Percentiles rank a stretch among this genome's conserved stretches.
phyloP scores from a whole-genome alignment of 2,329 filamentous ascomycete genomes.

The Exophiala calicioides region DNA sequence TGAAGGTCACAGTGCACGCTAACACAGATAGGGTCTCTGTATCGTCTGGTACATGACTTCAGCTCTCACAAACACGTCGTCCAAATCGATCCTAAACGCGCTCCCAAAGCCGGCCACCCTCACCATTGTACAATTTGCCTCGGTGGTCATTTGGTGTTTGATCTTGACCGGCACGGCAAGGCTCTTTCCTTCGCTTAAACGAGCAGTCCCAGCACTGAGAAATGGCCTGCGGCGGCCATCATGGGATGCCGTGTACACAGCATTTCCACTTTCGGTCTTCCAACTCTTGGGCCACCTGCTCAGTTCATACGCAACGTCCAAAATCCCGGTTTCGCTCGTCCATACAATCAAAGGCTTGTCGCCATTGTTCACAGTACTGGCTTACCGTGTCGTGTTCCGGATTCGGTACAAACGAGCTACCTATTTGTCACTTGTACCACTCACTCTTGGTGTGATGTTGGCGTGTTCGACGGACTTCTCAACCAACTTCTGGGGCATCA shows the following conservation, averaged over 20 bases:
- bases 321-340: constrained; percentile 93
- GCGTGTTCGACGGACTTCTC: constrained; percentile 91
- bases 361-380: constrained; percentile 89
- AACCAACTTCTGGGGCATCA: constrained; percentile 84
- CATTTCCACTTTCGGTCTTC: constrained; percentile 87
- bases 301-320: constrained; percentile 88
- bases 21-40: constrained; percentile 69
- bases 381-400: constrained; percentile 85
- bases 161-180: constrained; percentile 74
- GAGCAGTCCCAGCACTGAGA: constrained; percentile 73
- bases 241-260: constrained; percentile 78
- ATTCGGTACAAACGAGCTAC: constrained; percentile 85
- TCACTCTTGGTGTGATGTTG: constrained; percentile 92
- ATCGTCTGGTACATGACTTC: constrained; percentile 93
- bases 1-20: constrained; percentile 16
- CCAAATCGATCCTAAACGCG: constrained; percentile 91
- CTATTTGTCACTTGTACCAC: constrained; percentile 83
- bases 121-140: constrained; percentile 89
- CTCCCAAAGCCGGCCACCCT: constrained; percentile 89
- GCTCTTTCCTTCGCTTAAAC: constrained; percentile 69
- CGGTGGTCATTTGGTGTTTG: constrained; percentile 86
- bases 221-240: constrained; percentile 81
- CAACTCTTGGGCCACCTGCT: constrained; percentile 92
- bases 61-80: constrained; percentile 94
- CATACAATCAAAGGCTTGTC: constrained; percentile 98